phyloP scores from a whole-genome alignment of 2,329 filamentous ascomycete species.

The Colletotrichum tabaci region DNA sequence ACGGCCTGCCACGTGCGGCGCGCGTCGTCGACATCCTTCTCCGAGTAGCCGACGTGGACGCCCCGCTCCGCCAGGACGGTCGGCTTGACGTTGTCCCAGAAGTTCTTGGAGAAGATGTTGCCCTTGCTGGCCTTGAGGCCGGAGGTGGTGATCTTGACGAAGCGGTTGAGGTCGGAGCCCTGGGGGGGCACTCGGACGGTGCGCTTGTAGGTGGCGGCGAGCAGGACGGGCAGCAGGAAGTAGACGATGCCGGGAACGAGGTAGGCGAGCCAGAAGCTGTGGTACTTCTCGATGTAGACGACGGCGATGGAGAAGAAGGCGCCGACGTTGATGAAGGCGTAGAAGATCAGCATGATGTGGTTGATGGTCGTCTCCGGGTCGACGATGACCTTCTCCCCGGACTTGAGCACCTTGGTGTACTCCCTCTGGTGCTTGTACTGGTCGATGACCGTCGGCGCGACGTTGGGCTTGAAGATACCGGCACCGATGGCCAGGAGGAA shows the following conservation, averaged over 20 bases:
- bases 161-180: constrained; percentile 76
- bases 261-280: constrained; percentile 66
- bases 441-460: constrained; percentile 77
- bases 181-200: constrained; percentile 72
- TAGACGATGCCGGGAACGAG: constrained; percentile 67
- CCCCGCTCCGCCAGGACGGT: constrained; percentile 62
- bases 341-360: constrained; percentile 77
- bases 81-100: constrained; percentile 74
- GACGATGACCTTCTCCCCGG: constrained; percentile 77
- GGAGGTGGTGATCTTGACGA: constrained; percentile 68
- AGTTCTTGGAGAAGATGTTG: constrained; percentile 67
- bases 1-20: constrained; percentile 63
- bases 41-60: constrained; percentile 71
- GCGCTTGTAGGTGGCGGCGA: constrained; percentile 69
- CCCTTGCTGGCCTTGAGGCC: constrained; percentile 67
- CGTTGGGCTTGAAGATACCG: constrained; percentile 80
- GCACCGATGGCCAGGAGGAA: constrained; percentile 72
- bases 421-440: constrained; percentile 63
- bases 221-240: constrained; percentile 70
- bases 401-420: constrained; percentile 63
- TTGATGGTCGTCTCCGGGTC: constrained; percentile 76
- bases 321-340: constrained; percentile 69
- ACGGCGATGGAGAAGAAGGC: constrained; percentile 67
- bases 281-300: constrained; percentile 66
- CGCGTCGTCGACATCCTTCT: constrained; percentile 77